A percentile compares a stretch with the other conserved stretches of the same genome.
These are phyloP conservation scores for Austroboletus olivaceoglutinosus DNA, from an alignment of 1,284 basidiomycete genomes.

Conservation along the genomic window DNA sequence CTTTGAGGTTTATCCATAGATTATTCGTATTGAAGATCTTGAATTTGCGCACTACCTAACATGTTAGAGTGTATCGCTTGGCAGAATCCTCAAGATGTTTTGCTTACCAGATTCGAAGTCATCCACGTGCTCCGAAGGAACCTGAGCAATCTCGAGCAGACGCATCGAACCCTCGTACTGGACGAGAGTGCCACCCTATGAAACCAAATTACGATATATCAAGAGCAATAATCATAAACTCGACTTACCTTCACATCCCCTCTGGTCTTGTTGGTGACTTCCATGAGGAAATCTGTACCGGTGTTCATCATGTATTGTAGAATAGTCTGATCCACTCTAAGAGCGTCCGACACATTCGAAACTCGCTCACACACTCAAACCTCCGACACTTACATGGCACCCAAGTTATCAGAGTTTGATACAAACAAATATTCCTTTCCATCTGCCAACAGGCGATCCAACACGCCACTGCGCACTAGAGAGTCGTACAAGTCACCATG, in stretches of 20 bases:
- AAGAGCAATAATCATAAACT: too few relatives aligned
- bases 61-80: too few relatives aligned
- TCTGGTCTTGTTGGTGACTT: constrained; percentile 99
- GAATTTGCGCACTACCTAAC: constrained; percentile 70
- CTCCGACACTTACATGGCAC: constrained; percentile 78
- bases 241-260: constrained; percentile 81
- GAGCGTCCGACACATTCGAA: constrained; percentile 6
- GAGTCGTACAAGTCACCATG: constrained; percentile 98
- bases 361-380: constrained; percentile 21
- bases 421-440: constrained; percentile 99
- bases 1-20: constrained; percentile 92
- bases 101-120: constrained; percentile 82
- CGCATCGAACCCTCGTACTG: constrained; percentile 95
- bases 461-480: constrained; percentile 90
- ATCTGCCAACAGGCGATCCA: constrained; percentile 91
- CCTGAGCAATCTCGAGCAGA: constrained; percentile 97
- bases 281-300: constrained; percentile 93
- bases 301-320: constrained; percentile 90
- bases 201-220: too few relatives aligned
- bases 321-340: constrained; percentile 77
- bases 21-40: constrained; percentile 99
- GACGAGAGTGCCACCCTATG: constrained; percentile 89
- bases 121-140: constrained; percentile 96
- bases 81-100: too few relatives aligned
- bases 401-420: constrained; percentile 98